phyloP scores from a whole-genome alignment of 73 alveolate species.

The Paramecium sonneborni region DNA sequence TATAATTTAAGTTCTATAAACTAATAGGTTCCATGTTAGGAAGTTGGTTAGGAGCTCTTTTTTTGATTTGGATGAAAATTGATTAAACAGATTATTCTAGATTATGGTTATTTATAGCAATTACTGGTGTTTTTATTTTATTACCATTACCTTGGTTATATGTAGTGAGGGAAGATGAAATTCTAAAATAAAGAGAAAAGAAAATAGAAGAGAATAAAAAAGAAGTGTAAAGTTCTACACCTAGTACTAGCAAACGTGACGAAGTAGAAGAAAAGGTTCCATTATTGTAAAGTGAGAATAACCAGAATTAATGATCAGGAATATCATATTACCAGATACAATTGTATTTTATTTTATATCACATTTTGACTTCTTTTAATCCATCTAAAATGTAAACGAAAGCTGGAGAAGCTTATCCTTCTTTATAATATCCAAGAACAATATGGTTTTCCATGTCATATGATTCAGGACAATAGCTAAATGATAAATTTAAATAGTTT shows the following conservation, averaged over 20 bases:
- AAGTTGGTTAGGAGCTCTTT: slow-evolving; percentile 75
- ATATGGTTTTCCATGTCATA: slow-evolving; percentile 84
- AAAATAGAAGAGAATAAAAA: background rate
- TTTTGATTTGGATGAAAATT: slow-evolving; percentile 70
- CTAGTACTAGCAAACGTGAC: background rate
- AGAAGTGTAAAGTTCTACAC: background rate
- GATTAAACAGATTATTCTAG: slow-evolving; percentile 72
- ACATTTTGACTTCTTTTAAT: slow-evolving; percentile 84
- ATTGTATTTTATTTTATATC: slow-evolving; percentile 40
- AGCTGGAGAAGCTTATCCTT: slow-evolving; percentile 86
- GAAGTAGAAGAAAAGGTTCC: background rate
- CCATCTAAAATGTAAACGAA: slow-evolving; percentile 90
- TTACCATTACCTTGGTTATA: slow-evolving; percentile 45
- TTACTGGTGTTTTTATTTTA: background rate
- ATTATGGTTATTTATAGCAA: slow-evolving; percentile 74
- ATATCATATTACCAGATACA: background rate
- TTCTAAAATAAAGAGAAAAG: slow-evolving; percentile 25
- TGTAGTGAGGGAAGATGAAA: slow-evolving; percentile 35
- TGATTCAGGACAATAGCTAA: slow-evolving; percentile 82
- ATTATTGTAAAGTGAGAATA: background rate
- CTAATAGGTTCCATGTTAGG: slow-evolving; percentile 29
- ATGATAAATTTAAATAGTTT: background rate
- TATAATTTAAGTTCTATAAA: slow-evolving; percentile 34
- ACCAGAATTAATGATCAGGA: background rate
- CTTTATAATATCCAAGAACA: slow-evolving; percentile 85